phyloP scores from a whole-genome alignment of 495 filamentous ascomycete species.

The Trichoderma gamsii region DNA sequence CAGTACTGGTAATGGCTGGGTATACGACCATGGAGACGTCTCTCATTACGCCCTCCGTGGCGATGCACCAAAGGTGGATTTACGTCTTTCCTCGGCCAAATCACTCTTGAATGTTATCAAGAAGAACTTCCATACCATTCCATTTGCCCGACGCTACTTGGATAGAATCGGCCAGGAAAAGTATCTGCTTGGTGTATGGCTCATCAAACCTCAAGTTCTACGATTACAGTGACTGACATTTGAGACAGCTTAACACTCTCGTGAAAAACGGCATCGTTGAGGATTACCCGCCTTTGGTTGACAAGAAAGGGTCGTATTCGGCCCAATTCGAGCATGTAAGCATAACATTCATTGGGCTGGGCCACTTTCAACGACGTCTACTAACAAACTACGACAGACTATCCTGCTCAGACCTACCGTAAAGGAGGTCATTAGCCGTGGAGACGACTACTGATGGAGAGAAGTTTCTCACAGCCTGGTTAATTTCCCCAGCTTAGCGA shows the following conservation, averaged over 20 bases:
- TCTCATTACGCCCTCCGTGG: conserved; percentile 66
- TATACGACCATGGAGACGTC: conserved; percentile 74
- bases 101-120: conserved; percentile 79
- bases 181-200: conserved; percentile 75
- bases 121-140: conserved; percentile 85
- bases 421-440: conserved; percentile 89
- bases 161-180: conserved; percentile 82
- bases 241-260: conserved; percentile 45
- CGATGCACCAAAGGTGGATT: conserved; percentile 59
- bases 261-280: conserved; percentile 80
- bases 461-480: background rate
- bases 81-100: conserved; percentile 71
- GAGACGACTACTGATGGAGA: conserved; percentile 68
- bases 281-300: conserved; percentile 80
- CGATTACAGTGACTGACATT: conserved; percentile 4
- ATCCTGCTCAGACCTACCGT: conserved; percentile 78
- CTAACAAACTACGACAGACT: conserved; percentile 50
- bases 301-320: conserved; percentile 91
- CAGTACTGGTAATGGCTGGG: conserved; percentile 79
- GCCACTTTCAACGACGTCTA: background rate
- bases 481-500: background rate
- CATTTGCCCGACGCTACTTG: conserved; percentile 78
- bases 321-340: conserved; percentile 92
- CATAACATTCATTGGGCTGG: conserved; percentile 16
- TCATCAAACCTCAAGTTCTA: background rate